These are phyloP conservation scores for Ascochyta fabae DNA, from an alignment of 2,329 filamentous ascomycete species.

Conservation along the genomic window DNA sequence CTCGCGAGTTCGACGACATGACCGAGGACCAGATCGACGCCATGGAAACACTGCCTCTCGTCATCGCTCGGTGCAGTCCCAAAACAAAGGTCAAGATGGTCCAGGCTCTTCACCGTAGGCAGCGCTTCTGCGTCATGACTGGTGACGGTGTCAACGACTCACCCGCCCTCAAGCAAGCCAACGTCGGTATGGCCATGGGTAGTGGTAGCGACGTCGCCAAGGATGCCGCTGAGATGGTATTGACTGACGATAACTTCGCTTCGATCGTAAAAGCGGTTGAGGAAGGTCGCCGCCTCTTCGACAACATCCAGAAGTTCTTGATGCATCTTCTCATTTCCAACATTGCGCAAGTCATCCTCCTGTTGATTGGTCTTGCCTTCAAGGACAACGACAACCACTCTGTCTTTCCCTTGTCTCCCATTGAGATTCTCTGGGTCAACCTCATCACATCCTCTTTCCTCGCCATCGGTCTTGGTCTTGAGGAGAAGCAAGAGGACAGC, in stretches of 20 bases:
- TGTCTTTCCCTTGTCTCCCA: constrained; percentile 54
- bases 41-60: constrained; percentile 51
- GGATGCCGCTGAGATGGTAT: constrained; percentile 50
- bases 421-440: constrained; percentile 58
- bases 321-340: constrained; percentile 58
- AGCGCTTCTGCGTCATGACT: constrained; percentile 53
- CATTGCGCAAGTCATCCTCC: constrained; percentile 56
- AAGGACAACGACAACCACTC: constrained; percentile 53
- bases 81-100: constrained; percentile 58
- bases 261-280: constrained; percentile 52
- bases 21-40: constrained; percentile 52
- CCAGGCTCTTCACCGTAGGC: constrained; percentile 48
- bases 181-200: constrained; percentile 54
- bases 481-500: constrained; percentile 55
- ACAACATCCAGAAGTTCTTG: constrained; percentile 55
- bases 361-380: constrained; percentile 56
- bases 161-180: constrained; percentile 49
- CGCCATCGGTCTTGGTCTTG: constrained; percentile 55
- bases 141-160: constrained; percentile 53
- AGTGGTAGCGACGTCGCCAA: constrained; percentile 51
- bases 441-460: constrained; percentile 57
- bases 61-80: constrained; percentile 55
- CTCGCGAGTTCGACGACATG: constrained; percentile 54
- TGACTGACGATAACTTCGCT: constrained; percentile 52
- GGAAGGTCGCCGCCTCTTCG: constrained; percentile 50